phyloP scores from a whole-genome alignment of 768 basidiomycete genomes.

The Pisolithus microcarpus region DNA sequence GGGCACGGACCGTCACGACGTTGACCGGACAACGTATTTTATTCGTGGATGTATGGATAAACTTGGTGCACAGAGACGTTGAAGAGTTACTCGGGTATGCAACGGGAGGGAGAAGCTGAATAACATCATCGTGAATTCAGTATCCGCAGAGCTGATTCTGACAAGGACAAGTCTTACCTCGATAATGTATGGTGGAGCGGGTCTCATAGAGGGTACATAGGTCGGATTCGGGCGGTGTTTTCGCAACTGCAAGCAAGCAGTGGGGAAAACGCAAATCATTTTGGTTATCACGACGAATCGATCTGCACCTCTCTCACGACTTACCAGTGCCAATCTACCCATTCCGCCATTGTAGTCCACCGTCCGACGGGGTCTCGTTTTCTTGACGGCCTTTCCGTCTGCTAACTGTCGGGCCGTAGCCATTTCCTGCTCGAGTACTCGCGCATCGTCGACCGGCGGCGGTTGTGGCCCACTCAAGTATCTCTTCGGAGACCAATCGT shows the following conservation, averaged over 20 bases:
- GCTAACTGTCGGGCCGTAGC: conserved; percentile 63
- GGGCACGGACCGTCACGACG: conserved; percentile 72
- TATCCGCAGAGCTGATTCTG: conserved; percentile 10
- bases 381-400: conserved; percentile 81
- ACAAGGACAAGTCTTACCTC: conserved; percentile 57
- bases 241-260: conserved; percentile 45
- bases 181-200: conserved; percentile 81
- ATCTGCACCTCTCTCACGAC: conserved; percentile 17
- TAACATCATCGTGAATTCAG: conserved; percentile 21
- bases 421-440: conserved; percentile 70
- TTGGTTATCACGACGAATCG: too few relatives aligned
- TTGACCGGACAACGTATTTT: conserved; percentile 98
- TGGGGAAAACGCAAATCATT: not conserved
- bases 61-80: conserved; percentile 93
- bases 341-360: conserved; percentile 92
- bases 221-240: conserved; percentile 75
- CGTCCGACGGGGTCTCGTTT: conserved; percentile 86
- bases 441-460: conserved; percentile 71
- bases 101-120: conserved; percentile 85
- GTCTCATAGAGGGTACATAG: conserved; percentile 72
- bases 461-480: conserved; percentile 67
- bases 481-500: conserved; percentile 71
- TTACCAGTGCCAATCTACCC: conserved; percentile 78
- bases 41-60: conserved; percentile 97
- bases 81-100: conserved; percentile 89